Evolutionary conservation across 2,329 filamentous ascomycete species (phyloP), one percentile per base, ranked within the genome.

Genomic region (Talaromyces sp.): DNA sequence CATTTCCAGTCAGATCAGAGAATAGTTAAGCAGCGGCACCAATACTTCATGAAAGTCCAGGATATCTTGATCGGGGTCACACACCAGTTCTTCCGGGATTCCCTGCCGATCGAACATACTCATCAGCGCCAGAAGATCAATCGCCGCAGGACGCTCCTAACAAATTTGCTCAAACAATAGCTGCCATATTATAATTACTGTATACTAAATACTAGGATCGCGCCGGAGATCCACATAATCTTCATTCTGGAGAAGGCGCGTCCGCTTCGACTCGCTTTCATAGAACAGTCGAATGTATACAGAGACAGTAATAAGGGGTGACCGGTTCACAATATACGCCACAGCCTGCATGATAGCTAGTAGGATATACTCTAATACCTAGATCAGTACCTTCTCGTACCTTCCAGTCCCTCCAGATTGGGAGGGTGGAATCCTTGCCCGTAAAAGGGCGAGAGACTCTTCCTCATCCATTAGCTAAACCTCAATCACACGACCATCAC

Each of bases 271-370:
- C 10, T 73, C 65, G 52, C 65, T 70, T 32, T 68, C 52, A 7
- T 54, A 58, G 53, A 78, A 73, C 1, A 71, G 47, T 1, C 62
- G 45, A 2, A 80, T 52, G 49, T 82, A 82, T 16, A 65, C 56
- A 14, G 58, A 35, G 0, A 75, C 55, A 0, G 70, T 73, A 36
- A 57, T 65, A 22, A 63, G 63, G 2, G 66, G 67, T 10, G 44
- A 49, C 35, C 63, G 57, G 39, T 56, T 52, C 2, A 58, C 53
- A 46, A 68, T 64, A 52, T 67, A 70, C 3, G 61, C 49, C 10
- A 52, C 63, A 8, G 64, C 65, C 55, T 69, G 65, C 10, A 53
- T 56, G 36, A 70, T 19, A 3, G 36, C 36, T 8, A 39, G 17
- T 4, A 16, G 36, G 10, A 39, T 39, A 19, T 27, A 27, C 32